Evolutionary conservation across 495 filamentous ascomycete genomes (phyloP).

Genomic region (Penicillium herquei): DNA sequence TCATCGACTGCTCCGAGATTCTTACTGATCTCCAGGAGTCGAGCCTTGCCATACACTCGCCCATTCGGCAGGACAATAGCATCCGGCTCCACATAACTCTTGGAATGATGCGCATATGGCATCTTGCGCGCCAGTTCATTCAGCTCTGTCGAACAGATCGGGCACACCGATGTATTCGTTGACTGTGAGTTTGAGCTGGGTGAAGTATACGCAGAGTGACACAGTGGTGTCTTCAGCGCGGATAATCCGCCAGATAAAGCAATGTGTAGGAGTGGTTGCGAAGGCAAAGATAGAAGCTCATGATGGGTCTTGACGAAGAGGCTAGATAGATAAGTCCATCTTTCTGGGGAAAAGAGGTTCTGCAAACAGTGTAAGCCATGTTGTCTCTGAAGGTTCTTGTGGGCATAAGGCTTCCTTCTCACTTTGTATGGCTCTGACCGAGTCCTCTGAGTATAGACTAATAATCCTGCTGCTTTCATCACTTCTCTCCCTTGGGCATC

Average conservation of each 20-base stretch:
- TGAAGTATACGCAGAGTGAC: slow-evolving; percentile 68
- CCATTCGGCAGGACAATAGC: slow-evolving; percentile 84
- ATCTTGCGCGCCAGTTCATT: slow-evolving; percentile 86
- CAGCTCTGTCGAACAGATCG: slow-evolving; percentile 91
- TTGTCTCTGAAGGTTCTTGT: no score
- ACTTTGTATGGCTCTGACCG: slow-evolving; percentile 63
- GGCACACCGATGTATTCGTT: slow-evolving; percentile 69
- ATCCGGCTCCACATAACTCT: slow-evolving; percentile 87
- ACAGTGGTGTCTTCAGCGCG: slow-evolving; percentile 92
- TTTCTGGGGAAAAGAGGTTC: slow-evolving; percentile 67
- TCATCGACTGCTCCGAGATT: slow-evolving; percentile 53
- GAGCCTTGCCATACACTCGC: slow-evolving; percentile 75
- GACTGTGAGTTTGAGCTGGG: slow-evolving; percentile 59
- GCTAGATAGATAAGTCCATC: slow-evolving; percentile 76
- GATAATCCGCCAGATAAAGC: slow-evolving; percentile 90
- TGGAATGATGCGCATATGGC: slow-evolving; percentile 91
- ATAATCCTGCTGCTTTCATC: slow-evolving; percentile 70
- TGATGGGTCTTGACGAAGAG: slow-evolving; percentile 86
- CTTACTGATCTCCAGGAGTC: slow-evolving; percentile 70
- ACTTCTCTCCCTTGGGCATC: slow-evolving; percentile 62
- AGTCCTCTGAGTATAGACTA: slow-evolving; percentile 69
- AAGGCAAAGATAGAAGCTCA: slow-evolving; percentile 78
- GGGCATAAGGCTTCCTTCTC: slow-evolving; percentile 8
- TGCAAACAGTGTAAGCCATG: slow-evolving; percentile 21
- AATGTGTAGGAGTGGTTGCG: slow-evolving; percentile 82